A percentile compares a stretch with the other conserved stretches of the same genome.
phyloP scores from a whole-genome alignment of 139 green algal genomes.

The Chlorokybus atmophyticus region DNA sequence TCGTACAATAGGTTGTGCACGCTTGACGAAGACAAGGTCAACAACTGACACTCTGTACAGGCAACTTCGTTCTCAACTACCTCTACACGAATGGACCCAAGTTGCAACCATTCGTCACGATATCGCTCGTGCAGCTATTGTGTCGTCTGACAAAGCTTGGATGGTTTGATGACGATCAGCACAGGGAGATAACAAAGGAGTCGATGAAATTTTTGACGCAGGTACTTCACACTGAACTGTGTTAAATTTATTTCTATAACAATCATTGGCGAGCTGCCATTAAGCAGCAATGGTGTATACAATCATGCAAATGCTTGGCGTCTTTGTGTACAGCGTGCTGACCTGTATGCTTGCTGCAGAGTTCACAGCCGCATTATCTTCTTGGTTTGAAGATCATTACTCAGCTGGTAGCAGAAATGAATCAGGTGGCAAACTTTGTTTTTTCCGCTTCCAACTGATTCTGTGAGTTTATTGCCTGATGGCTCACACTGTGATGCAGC shows the following conservation, averaged over 20 bases:
- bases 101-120: constrained; percentile 69
- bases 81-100: constrained; percentile 47
- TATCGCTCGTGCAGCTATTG: constrained; percentile 67
- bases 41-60: constrained; percentile 7
- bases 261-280: too few relatives aligned
- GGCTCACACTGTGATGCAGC: constrained; percentile 13
- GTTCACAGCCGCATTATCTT: constrained; percentile 55
- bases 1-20: too few relatives aligned
- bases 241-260: too few relatives aligned
- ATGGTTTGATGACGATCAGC: constrained; percentile 80
- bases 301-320: too few relatives aligned
- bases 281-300: too few relatives aligned
- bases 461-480: neutral
- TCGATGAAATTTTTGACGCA: constrained; percentile 50
- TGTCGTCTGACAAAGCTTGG: constrained; percentile 84
- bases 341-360: constrained; percentile 5
- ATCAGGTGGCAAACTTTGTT: constrained; percentile 38
- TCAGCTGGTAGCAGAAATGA: constrained; percentile 82
- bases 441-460: neutral
- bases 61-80: constrained; percentile 27
- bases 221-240: constrained; percentile 9
- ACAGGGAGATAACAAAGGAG: constrained; percentile 73
- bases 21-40: too few relatives aligned
- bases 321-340: neutral
- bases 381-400: constrained; percentile 80